phyloP scores from a whole-genome alignment of 345 rosid genomes.

The Citrus hindsii region DNA sequence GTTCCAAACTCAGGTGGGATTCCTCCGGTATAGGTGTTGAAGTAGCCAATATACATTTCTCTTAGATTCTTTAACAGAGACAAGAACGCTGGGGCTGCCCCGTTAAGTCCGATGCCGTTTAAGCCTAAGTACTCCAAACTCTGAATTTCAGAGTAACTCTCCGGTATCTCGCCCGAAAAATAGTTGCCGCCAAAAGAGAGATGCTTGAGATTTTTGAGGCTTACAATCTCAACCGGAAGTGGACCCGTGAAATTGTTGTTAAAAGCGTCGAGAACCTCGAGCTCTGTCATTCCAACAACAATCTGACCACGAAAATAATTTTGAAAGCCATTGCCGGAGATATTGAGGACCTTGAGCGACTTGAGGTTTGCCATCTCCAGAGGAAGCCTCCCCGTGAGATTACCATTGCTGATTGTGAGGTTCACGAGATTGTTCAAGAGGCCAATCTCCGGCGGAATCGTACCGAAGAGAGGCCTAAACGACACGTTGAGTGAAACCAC shows the following conservation, averaged over 20 bases:
- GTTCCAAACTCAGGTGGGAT: conserved; percentile 73
- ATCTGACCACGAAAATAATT: conserved; percentile 62
- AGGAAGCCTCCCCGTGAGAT: conserved; percentile 61
- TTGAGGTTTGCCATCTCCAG: conserved; percentile 50
- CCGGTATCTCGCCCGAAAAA: conserved; percentile 68
- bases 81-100: conserved; percentile 48
- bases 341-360: conserved; percentile 51
- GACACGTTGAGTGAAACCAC: conserved; percentile 65
- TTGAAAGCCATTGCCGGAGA: conserved; percentile 52
- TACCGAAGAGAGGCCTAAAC: conserved; percentile 44
- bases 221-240: conserved; percentile 48
- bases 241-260: conserved; percentile 62
- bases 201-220: conserved; percentile 51
- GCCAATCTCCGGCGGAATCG: conserved; percentile 68
- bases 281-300: conserved; percentile 43
- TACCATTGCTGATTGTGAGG: conserved; percentile 46
- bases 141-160: conserved; percentile 53
- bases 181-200: conserved; percentile 71
- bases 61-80: conserved; percentile 53
- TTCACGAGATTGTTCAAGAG: conserved; percentile 47
- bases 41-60: conserved; percentile 59
- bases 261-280: conserved; percentile 56
- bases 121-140: conserved; percentile 66
- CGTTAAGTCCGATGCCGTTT: conserved; percentile 51
- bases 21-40: conserved; percentile 47